Evolutionary conservation across 2,329 filamentous ascomycete species (phyloP).

Genomic region (Thyridium curvatum): DNA sequence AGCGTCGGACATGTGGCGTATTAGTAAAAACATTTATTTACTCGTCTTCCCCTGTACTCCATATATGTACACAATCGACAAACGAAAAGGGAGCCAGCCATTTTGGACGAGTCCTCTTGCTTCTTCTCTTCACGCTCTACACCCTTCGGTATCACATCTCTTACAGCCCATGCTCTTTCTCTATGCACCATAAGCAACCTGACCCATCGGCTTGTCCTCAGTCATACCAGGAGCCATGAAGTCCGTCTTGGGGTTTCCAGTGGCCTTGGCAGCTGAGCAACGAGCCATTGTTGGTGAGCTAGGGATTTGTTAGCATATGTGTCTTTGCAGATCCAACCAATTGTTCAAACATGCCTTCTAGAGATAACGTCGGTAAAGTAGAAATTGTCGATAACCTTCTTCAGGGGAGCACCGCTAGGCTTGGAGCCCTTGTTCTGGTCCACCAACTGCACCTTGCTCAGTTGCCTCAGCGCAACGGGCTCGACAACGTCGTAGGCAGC

Average conservation of each 20-base stretch:
- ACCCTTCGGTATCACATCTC: too few relatives aligned
- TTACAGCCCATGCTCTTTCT: neutral
- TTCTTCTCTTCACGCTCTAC: too few relatives aligned
- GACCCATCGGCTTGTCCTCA: constrained; percentile 55
- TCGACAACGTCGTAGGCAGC: constrained; percentile 89
- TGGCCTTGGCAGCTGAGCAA: constrained; percentile 88
- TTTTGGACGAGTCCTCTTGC: too few relatives aligned
- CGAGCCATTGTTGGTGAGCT: constrained; percentile 98
- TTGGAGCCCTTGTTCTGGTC: constrained; percentile 91
- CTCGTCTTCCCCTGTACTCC: too few relatives aligned
- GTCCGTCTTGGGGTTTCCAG: constrained; percentile 71
- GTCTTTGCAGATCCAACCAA: too few relatives aligned
- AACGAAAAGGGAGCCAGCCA: too few relatives aligned
- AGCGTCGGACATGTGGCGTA: too few relatives aligned
- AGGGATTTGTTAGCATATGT: constrained; percentile 1
- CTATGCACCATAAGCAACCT: constrained; percentile 53
- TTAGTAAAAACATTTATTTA: too few relatives aligned
- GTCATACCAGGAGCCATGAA: constrained; percentile 69
- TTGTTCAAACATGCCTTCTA: constrained; percentile 63
- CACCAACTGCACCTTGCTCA: constrained; percentile 92
- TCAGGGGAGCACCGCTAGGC: constrained; percentile 65
- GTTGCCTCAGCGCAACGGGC: constrained; percentile 61
- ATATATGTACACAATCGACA: too few relatives aligned
- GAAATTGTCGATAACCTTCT: constrained; percentile 89
- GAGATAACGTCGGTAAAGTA: constrained; percentile 98